Conservation (phyloP, 305 asterid species). For the Fraxinus nigra region DNA sequence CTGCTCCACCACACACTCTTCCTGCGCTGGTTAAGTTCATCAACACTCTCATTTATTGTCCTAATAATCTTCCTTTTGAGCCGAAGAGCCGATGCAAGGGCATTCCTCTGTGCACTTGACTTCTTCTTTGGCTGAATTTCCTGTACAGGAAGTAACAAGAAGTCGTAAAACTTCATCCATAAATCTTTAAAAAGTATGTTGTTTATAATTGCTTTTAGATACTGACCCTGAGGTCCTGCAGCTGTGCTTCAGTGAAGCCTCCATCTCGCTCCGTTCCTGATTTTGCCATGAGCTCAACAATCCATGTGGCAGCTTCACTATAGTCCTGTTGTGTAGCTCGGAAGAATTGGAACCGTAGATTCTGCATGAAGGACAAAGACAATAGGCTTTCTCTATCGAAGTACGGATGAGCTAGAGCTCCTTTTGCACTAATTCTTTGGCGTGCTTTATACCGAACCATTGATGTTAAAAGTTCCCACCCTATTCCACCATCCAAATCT, state of each 20-base stretch:
- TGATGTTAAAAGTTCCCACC: conserved; percentile 89
- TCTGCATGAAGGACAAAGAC: conserved; percentile 86
- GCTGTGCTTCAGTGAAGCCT: conserved; percentile 95
- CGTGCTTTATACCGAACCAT: conserved; percentile 91
- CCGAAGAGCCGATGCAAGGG: conserved; percentile 83
- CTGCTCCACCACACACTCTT: conserved; percentile 92
- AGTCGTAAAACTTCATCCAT: background rate
- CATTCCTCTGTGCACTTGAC: conserved; percentile 67
- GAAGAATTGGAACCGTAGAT: conserved; percentile 60
- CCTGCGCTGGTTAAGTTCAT: conserved; percentile 58
- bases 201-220: background rate
- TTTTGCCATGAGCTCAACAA: conserved; percentile 75
- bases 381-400: conserved; percentile 82
- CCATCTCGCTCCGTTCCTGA: conserved; percentile 87
- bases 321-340: conserved; percentile 90
- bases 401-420: conserved; percentile 91
- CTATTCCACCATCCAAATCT: conserved; percentile 83
- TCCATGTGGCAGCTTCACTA: conserved; percentile 78
- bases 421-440: conserved; percentile 75
- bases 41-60: conserved; percentile 69
- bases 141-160: conserved; percentile 35
- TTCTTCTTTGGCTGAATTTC: conserved; percentile 69
- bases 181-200: background rate
- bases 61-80: conserved; percentile 61
- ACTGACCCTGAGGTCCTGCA: conserved; percentile 72